These are phyloP conservation scores for Citrus cavaleriei DNA, from an alignment of 345 rosid species.

Conservation along the genomic window DNA sequence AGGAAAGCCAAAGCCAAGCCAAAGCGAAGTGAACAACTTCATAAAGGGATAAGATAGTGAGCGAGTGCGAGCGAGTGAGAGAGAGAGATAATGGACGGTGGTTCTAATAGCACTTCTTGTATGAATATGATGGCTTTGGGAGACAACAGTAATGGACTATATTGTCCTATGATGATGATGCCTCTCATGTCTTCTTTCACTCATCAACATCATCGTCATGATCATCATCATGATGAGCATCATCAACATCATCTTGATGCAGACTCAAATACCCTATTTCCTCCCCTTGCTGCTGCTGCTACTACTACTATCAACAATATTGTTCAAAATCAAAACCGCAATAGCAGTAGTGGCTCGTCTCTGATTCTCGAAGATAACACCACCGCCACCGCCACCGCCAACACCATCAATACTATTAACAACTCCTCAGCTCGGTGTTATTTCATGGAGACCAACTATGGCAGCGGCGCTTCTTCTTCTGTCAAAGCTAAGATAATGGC, in stretches of 20 bases:
- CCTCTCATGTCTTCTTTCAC: slow-evolving; percentile 44
- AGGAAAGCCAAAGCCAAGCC: slow-evolving; percentile 15
- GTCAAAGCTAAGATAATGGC: slow-evolving; percentile 91
- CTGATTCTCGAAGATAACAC: slow-evolving; percentile 44
- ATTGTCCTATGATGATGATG: slow-evolving; percentile 69
- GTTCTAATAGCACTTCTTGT: slow-evolving; percentile 65
- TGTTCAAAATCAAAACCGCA: slow-evolving; percentile 30
- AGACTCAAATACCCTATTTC: slow-evolving; percentile 32
- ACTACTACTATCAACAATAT: neutral
- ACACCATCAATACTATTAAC: neutral
- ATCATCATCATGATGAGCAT: slow-evolving; percentile 25
- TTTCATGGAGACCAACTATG: slow-evolving; percentile 61
- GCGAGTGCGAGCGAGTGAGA: slow-evolving; percentile 3
- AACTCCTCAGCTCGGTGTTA: slow-evolving; percentile 24
- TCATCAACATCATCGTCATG: slow-evolving; percentile 30
- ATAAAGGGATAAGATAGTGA: slow-evolving; percentile 19
- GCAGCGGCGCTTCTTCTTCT: slow-evolving; percentile 35
- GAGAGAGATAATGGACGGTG: slow-evolving; percentile 66
- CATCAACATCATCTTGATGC: slow-evolving; percentile 32
- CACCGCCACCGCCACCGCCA: neutral
- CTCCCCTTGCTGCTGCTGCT: slow-evolving; percentile 22
- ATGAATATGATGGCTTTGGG: slow-evolving; percentile 80
- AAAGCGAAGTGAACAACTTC: slow-evolving; percentile 35
- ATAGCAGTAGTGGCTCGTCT: slow-evolving; percentile 18
- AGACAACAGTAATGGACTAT: slow-evolving; percentile 58